Evolutionary conservation across 2,329 filamentous ascomycete genomes (phyloP).

Genomic region (Penicillium sp.): DNA sequence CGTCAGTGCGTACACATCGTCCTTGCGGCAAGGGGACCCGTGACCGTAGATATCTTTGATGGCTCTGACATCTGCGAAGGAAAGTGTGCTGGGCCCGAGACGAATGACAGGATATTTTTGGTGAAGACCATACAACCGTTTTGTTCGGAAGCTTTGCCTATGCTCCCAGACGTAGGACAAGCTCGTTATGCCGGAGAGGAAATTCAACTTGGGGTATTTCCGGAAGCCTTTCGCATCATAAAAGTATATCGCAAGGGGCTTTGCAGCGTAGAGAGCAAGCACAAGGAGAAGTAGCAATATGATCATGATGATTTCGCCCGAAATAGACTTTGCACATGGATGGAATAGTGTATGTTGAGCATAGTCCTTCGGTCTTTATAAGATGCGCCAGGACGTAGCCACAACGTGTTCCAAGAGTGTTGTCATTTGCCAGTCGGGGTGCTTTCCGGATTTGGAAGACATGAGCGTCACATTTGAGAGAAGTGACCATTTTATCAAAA

Average conservation of each 20-base stretch:
- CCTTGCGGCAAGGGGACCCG: slow-evolving; percentile 3
- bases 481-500: too few species aligned
- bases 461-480: too few species aligned
- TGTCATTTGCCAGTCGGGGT: too few species aligned
- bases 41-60: slow-evolving; percentile 13
- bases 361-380: too few species aligned
- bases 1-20: not conserved
- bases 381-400: too few species aligned
- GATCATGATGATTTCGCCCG: too few species aligned
- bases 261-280: not conserved
- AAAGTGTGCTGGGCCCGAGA: not conserved
- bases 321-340: too few species aligned
- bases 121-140: not conserved
- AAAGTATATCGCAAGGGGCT: not conserved
- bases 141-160: not conserved
- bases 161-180: slow-evolving; percentile 1
- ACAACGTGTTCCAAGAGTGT: too few species aligned
- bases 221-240: not conserved
- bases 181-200: slow-evolving; percentile 3
- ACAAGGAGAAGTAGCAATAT: not conserved
- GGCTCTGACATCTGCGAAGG: not conserved
- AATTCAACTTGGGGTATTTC: slow-evolving; percentile 1
- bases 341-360: too few species aligned
- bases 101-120: not conserved
- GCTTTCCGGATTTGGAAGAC: too few species aligned